Evolutionary conservation across 1,139 yeast genomes (phyloP), one percentile per base, ranked within the genome.

Genomic region (Zhuliangozyma blackwelliae): DNA sequence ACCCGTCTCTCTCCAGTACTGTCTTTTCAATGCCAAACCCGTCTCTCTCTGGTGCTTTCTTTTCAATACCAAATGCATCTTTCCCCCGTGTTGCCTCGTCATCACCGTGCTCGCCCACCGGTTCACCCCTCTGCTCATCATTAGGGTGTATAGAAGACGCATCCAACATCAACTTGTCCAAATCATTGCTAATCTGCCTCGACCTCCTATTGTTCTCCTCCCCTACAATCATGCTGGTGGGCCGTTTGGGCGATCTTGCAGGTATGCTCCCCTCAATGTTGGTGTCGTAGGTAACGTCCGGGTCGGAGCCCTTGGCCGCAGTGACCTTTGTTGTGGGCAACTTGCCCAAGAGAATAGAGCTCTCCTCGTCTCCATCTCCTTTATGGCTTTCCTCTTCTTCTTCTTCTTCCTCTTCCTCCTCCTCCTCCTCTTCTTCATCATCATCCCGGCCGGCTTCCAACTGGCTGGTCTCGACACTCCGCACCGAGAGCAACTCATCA

Each of bases 191-290:
- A 22, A 68, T 52, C 9, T 57, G 51, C 12, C 50, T 41, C 7
- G 55, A 48, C 12, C 48, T 36, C 31, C 55, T 43, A 34, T 52
- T 54, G 7, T 26, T 22, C 28, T 49, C 56, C 10, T 28, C 29
- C 22, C 28, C 22, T n/a, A 54, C 36, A 7, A 58, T 43, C 37
- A 58, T 65, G 38, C 72, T 65, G 33, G 58, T 55, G 7, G 74
- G 75, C 40, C 77, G 50, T 34, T 67, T 50, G 5, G 57, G 56
- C 12, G 73, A 68, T 35, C 77, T 50, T 1, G 73, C 65, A 5
- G 77, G 77, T 3, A 71, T 57, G 1, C 68, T 50, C 2, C 60
- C 59, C 36, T 68, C 74, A 30, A 70, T 54, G 28, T 50, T 60
- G 11, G 75, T 70, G 36, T 54, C 55, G 41, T 61, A 63, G 10